These are phyloP conservation scores for Pythium rhizo-oryzae DNA, from an alignment of 352 stramenopile genomes.

Conservation along the genomic window DNA sequence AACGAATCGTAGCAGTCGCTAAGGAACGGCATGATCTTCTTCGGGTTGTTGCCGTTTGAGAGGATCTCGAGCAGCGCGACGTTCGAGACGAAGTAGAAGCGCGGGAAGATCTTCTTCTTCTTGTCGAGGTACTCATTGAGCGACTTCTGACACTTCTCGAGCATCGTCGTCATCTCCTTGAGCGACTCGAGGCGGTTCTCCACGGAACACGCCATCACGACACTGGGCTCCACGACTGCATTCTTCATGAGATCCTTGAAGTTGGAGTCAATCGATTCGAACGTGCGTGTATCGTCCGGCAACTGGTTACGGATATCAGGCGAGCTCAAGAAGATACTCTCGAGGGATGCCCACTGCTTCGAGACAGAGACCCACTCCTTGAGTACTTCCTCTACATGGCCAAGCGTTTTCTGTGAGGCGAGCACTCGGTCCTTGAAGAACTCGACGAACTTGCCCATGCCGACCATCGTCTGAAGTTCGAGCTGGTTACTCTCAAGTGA, in stretches of 20 bases:
- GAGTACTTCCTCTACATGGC: conserved; percentile 85
- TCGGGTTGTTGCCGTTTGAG: conserved; percentile 94
- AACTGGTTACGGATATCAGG: conserved; percentile 89
- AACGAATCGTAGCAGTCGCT: conserved; percentile 98
- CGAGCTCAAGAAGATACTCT: conserved; percentile 90
- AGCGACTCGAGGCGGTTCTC: conserved; percentile 81
- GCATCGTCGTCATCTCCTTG: conserved; percentile 89
- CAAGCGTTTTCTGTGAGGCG: conserved; percentile 76
- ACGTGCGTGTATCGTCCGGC: conserved; percentile 84
- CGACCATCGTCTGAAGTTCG: conserved; percentile 89
- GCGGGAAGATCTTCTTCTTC: conserved; percentile 93
- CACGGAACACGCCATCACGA: conserved; percentile 73
- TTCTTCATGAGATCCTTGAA: conserved; percentile 93
- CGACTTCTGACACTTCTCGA: conserved; percentile 90
- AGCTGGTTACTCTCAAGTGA: conserved; percentile 87
- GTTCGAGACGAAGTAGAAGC: conserved; percentile 92
- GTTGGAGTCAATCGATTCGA: conserved; percentile 89
- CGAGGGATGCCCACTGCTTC: conserved; percentile 87
- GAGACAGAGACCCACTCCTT: conserved; percentile 89
- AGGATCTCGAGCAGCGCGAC: conserved; percentile 87
- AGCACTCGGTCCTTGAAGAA: conserved; percentile 89
- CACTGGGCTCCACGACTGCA: conserved; percentile 83
- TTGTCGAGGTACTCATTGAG: conserved; percentile 91
- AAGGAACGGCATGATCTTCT: conserved; percentile 98
- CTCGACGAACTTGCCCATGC: conserved; percentile 92